A percentile compares a stretch with the other conserved stretches of the same genome.
Conservation (phyloP, 1,284 basidiomycete genomes). For the Ceratorhiza oryzae-sativae region DNA sequence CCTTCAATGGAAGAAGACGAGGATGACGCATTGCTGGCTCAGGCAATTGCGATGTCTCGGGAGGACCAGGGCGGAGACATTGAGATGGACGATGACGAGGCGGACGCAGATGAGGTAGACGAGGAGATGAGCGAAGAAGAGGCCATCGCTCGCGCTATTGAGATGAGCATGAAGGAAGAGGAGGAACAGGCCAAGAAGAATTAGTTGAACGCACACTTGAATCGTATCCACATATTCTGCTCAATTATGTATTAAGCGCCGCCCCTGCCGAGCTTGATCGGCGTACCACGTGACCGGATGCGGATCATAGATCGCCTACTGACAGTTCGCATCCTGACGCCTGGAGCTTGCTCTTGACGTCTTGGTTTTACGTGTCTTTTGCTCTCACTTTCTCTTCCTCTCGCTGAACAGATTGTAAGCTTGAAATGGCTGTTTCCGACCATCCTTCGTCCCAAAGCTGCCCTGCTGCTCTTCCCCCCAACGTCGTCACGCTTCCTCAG, state of each 20-base stretch:
- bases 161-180: conserved; percentile 61
- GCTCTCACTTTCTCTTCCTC: not conserved
- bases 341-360: not conserved
- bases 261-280: conserved; percentile 16
- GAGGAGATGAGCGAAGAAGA: conserved; percentile 49
- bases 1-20: conserved; percentile 45
- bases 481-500: conserved; percentile 83
- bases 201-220: conserved; percentile 13
- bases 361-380: not conserved
- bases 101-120: conserved; percentile 42
- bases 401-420: not conserved
- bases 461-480: conserved; percentile 64
- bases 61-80: conserved; percentile 41
- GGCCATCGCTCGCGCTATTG: conserved; percentile 68
- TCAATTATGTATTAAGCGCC: not conserved
- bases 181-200: conserved; percentile 46
- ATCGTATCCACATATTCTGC: conserved; percentile 8
- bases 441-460: conserved; percentile 48
- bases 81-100: conserved; percentile 42
- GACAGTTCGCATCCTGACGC: conserved; percentile 12
- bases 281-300: conserved; percentile 34
- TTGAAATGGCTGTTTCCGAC: conserved; percentile 22
- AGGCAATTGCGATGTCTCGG: conserved; percentile 47
- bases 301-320: conserved; percentile 25
- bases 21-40: conserved; percentile 46